phyloP scores from a whole-genome alignment of 768 basidiomycete genomes.

The Hirschioporus abietinus region DNA sequence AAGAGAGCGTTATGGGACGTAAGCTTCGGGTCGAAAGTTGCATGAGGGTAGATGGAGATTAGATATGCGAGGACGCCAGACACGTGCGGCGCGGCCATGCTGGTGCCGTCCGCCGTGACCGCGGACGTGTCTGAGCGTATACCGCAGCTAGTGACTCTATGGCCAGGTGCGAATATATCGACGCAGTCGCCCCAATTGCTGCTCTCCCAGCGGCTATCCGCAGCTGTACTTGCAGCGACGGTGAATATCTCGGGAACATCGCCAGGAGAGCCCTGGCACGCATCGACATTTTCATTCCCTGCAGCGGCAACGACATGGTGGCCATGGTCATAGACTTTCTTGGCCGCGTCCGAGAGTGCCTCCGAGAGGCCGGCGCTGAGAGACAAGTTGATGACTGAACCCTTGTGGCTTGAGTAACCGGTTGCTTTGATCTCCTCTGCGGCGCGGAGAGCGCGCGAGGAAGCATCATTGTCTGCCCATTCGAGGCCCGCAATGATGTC shows the following conservation, averaged over 20 bases:
- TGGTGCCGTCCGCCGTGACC: not conserved
- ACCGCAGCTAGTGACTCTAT: not conserved
- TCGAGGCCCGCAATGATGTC: constrained; percentile 87
- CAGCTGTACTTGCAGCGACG: constrained; percentile 85
- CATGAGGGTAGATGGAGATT: not conserved
- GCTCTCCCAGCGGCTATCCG: constrained; percentile 82
- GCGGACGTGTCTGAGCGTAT: not conserved
- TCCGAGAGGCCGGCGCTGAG: constrained; percentile 87
- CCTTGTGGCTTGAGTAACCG: constrained; percentile 81
- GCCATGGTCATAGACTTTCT: constrained; percentile 75
- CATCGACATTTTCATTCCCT: constrained; percentile 77
- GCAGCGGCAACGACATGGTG: constrained; percentile 97
- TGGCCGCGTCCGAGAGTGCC: constrained; percentile 78
- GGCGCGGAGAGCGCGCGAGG: constrained; percentile 53
- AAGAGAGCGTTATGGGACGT: not conserved
- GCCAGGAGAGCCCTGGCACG: constrained; percentile 91
- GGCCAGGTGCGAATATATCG: constrained; percentile 56
- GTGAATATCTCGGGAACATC: constrained; percentile 85
- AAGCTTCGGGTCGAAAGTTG: not conserved
- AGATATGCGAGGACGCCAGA: not conserved
- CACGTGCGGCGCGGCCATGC: not conserved
- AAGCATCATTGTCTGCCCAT: constrained; percentile 61
- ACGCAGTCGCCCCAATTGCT: constrained; percentile 91
- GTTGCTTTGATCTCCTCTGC: constrained; percentile 61
- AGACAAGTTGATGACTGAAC: constrained; percentile 95